Base-by-base conservation (phyloP, 805 yeast species). In the Candida ovalis region DNA sequence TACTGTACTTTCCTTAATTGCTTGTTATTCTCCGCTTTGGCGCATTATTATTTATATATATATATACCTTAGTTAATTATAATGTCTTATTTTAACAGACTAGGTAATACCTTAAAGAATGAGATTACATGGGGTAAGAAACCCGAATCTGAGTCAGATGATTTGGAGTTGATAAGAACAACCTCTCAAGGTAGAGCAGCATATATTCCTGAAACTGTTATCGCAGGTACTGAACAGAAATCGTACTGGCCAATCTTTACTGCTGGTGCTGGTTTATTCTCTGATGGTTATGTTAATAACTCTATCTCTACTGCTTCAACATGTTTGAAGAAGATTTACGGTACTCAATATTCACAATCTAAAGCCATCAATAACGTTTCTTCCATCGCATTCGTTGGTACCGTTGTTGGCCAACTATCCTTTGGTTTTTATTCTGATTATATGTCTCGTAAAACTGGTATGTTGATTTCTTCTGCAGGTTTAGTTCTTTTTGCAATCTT, bases 221-320 rank as follows among this genome's bases (percentile, higher is more conserved):
- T 63, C 36, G 53, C 54, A 4, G 61, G 64, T 9, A 24, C 49
- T 13, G 65, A 55, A 21, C 46, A 54, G 15, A 63, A 53, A 30
- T 52, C 61, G 6, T 60, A 68, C 54, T 78, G 89, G 85, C 82
- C 94, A 5, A 81, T 87, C 43, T 73, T 86, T 53, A 83, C 88
- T 12, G 83, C 96, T 1, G 97, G 97, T 53, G 94, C 96, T 0
- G 97, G 97, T 46, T 74, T 91, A 41, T 90, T 91, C 68, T 84
- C 95, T 33, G 98, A 92, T 68, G 97, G 97, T 46, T 91, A 90
- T 64, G 85, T 88, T 51, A 90, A 90, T 66, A 88, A 88, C 69
- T 82, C 94, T 45, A 86, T 88, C 48, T 78, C 88, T 50, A 77
- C 94, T 9, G 95, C 85, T 17, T 75, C 84, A 32, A 81, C 91